These are phyloP conservation scores for Phytophthora megakarya DNA, from an alignment of 352 stramenopile genomes.

Conservation along the genomic window DNA sequence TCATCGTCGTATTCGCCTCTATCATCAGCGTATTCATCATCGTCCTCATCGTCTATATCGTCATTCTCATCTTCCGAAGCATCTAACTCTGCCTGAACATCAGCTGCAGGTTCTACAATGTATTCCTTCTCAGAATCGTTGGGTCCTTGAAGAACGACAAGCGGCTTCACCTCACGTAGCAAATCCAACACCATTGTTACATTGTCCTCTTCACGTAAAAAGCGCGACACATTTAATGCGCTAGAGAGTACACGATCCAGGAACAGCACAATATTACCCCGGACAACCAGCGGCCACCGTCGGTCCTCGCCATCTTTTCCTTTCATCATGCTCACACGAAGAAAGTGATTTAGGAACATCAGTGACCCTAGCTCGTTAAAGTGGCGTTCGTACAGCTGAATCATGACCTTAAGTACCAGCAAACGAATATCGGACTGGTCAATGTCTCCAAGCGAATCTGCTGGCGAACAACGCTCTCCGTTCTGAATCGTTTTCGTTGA, in stretches of 20 bases:
- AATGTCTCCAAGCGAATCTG: conserved; percentile 44
- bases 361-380: conserved; percentile 79
- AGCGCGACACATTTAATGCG: conserved; percentile 78
- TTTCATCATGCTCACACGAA: conserved; percentile 81
- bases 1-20: conserved; percentile 46
- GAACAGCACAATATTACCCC: conserved; percentile 86
- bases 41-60: conserved; percentile 35
- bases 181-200: conserved; percentile 79
- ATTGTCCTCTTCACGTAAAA: conserved; percentile 75
- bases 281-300: conserved; percentile 74
- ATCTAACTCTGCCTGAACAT: conserved; percentile 60
- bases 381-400: conserved; percentile 84
- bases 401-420: conserved; percentile 88
- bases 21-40: conserved; percentile 50
- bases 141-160: conserved; percentile 68
- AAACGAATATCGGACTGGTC: conserved; percentile 78
- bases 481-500: conserved; percentile 28
- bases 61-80: conserved; percentile 64
- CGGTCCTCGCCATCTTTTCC: conserved; percentile 45
- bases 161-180: conserved; percentile 75
- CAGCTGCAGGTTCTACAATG: conserved; percentile 56
- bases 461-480: conserved; percentile 23
- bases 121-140: conserved; percentile 77
- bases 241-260: conserved; percentile 82
- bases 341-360: conserved; percentile 82